Evolutionary conservation across 2,329 filamentous ascomycete species (phyloP).

Genomic region (Elsinoe perseae): DNA sequence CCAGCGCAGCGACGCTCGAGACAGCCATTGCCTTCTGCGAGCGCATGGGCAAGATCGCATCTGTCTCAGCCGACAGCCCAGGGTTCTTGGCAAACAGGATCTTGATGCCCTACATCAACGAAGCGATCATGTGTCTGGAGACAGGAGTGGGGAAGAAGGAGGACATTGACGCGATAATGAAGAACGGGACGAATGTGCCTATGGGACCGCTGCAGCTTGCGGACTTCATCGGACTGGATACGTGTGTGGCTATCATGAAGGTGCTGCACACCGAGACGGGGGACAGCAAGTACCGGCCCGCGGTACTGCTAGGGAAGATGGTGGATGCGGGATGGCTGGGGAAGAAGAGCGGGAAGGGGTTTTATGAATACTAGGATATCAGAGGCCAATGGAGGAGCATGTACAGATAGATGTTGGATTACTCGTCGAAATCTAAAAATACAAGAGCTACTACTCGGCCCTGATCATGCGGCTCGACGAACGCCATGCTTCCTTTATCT

Average conservation of each 20-base stretch:
- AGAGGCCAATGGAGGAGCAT: background rate
- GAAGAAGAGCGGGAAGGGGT: conserved; percentile 95
- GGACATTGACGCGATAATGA: conserved; percentile 97
- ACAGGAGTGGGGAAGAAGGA: conserved; percentile 83
- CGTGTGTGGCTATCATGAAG: conserved; percentile 94
- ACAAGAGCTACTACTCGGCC: background rate
- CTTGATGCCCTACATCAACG: conserved; percentile 98
- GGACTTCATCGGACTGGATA: conserved; percentile 96
- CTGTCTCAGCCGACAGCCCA: conserved; percentile 78
- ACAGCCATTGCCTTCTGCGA: conserved; percentile 79
- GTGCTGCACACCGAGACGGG: conserved; percentile 86
- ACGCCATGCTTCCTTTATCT: background rate
- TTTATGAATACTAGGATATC: conserved; percentile 69
- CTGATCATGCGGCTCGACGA: background rate
- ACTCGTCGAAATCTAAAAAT: conserved; percentile 7
- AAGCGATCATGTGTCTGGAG: conserved; percentile 92
- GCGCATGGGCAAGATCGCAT: conserved; percentile 87
- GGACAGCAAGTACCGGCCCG: conserved; percentile 90
- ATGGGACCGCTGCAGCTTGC: conserved; percentile 93
- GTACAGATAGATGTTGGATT: background rate
- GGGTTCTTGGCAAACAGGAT: conserved; percentile 96
- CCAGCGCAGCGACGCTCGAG: conserved; percentile 70
- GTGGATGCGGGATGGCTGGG: conserved; percentile 96
- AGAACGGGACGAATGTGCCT: conserved; percentile 95
- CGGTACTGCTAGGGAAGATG: conserved; percentile 84